phyloP scores from a whole-genome alignment of 2,329 filamentous ascomycete species.

The Thelonectria blattea region DNA sequence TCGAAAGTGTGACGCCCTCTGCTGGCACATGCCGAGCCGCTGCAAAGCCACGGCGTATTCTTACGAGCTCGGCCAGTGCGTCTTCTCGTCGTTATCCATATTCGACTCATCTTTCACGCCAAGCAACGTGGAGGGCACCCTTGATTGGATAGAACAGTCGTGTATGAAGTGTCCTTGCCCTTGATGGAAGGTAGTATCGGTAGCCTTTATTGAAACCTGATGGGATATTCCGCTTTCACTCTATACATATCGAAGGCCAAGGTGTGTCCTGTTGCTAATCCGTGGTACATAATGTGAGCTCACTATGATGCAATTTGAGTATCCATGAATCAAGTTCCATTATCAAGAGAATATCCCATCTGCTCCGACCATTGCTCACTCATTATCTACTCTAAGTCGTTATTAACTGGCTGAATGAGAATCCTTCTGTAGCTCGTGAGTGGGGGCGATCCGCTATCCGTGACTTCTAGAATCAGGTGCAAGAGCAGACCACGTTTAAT shows the following conservation, averaged over 20 bases:
- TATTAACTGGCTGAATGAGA: conserved; percentile 24
- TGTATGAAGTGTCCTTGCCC: conserved; percentile 13
- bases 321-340: no score
- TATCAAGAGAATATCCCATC: no score
- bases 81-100: conserved; percentile 11
- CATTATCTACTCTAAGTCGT: background rate
- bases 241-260: no score
- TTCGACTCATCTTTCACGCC: background rate
- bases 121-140: background rate
- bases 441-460: conserved; percentile 17
- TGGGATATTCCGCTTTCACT: no score
- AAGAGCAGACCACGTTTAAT: conserved; percentile 21
- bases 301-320: no score
- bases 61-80: background rate
- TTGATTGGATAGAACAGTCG: conserved; percentile 15
- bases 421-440: conserved; percentile 25
- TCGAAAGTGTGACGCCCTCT: conserved; percentile 8
- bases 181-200: background rate
- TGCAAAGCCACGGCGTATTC: conserved; percentile 15
- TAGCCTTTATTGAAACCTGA: no score
- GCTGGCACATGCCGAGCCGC: conserved; percentile 19
- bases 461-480: conserved; percentile 26
- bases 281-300: no score
- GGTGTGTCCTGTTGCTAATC: no score
- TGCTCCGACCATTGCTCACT: no score